A percentile compares a stretch with the other conserved stretches of the same genome.
phyloP scores from a whole-genome alignment of 805 yeast genomes.

The Wickerhamomyces silvicola region DNA sequence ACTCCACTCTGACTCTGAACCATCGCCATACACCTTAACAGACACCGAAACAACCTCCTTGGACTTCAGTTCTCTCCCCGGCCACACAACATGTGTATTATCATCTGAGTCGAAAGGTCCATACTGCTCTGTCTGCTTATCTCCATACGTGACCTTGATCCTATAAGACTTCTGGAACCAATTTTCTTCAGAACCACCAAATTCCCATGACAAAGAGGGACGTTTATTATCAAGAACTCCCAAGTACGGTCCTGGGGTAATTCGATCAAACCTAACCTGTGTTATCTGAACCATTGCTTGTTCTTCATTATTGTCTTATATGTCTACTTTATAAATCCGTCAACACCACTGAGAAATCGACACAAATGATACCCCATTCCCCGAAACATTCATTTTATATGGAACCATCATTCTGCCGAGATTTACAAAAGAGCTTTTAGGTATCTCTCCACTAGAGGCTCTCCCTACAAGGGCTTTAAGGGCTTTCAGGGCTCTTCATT shows the following conservation, averaged over 20 bases:
- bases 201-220: conserved; percentile 8
- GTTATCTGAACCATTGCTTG: conserved; percentile 6
- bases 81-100: conserved; percentile 7
- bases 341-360: too few relatives aligned
- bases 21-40: conserved; percentile 10
- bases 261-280: conserved; percentile 5
- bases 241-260: conserved; percentile 3
- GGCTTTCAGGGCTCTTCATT: too few relatives aligned
- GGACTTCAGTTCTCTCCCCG: conserved; percentile 7
- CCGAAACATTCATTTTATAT: too few relatives aligned
- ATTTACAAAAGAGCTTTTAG: conserved; percentile 1
- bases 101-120: too few relatives aligned
- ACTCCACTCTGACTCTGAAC: conserved; percentile 10
- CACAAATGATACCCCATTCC: too few relatives aligned
- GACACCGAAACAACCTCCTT: conserved; percentile 3
- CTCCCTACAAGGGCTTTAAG: too few relatives aligned
- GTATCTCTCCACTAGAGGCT: too few relatives aligned
- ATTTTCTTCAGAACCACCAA: conserved; percentile 7
- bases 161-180: conserved; percentile 9
- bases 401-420: conserved; percentile 7
- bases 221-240: conserved; percentile 7
- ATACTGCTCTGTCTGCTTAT: too few relatives aligned
- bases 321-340: neutral
- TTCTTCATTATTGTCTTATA: too few relatives aligned
- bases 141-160: conserved; percentile 3